Base-by-base conservation (phyloP, 768 basidiomycete species). In the Phlegmacium glaucopus region DNA sequence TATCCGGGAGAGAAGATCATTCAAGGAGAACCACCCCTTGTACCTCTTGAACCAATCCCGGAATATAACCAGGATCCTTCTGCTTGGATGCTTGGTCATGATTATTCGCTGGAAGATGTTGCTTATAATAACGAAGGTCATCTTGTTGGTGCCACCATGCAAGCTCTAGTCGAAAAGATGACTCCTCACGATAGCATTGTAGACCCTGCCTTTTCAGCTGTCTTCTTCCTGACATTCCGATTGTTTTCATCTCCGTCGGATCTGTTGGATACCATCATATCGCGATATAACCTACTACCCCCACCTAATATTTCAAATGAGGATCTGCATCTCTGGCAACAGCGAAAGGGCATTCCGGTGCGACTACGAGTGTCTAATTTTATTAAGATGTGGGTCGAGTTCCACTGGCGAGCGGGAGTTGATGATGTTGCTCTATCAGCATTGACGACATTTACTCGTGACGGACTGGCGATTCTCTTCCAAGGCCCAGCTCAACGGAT, bases 141-240 rank as follows among this genome's bases (percentile, higher is more conserved):
- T 53, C 82, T 98, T 15, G 87, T 94, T 9, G 94, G 93, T 17
- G 96, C 93, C 2, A 93, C 92, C 4, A 72, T 99, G 51, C 77
- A 77, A 13, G 94, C 86, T 1, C 73, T 99, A 36, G 87, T 98
- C n/a, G 94, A 95, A 70, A 94, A 92, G 70, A 88, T 98, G 85
- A 95, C 95, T 15, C 93, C 94, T 4, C 91, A 96, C 61, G 92
- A 93, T 60, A 85, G 83, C 48, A 79, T 94, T 37, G 91, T 93
- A 45, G 94, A 97, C 59, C 74, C 88, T 13, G 81, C 84, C 0
- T 94, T 97, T 64, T 79, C 86, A 11, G 80, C 85, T 4, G 87
- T 94, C 26, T 98, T 99, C 72, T 94, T 94, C 75, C 75, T 94
- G 58, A 97, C 94, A 0, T 99, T 98, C 76, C 83, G 95, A 26